These are phyloP conservation scores for Botrytis fragariae DNA, from an alignment of 2,329 filamentous ascomycete species.

Conservation along the genomic window DNA sequence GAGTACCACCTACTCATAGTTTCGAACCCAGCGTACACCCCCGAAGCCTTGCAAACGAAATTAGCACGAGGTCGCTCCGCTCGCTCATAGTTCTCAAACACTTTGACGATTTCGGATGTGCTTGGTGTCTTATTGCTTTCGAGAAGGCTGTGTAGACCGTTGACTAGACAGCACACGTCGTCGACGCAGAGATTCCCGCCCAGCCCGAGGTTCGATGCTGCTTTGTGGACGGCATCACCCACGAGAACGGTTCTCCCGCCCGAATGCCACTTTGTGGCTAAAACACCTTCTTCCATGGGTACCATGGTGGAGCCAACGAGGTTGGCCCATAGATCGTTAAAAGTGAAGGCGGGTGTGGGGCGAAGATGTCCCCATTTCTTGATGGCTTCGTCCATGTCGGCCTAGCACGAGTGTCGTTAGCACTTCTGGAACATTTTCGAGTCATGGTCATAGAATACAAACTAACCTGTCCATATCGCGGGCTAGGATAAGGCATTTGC, in stretches of 20 bases:
- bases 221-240: conserved; percentile 12
- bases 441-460: background rate
- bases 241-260: conserved; percentile 11
- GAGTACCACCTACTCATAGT: conserved; percentile 14
- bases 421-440: background rate
- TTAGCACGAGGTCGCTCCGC: conserved; percentile 9
- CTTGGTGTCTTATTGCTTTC: conserved; percentile 1
- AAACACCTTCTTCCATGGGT: conserved; percentile 7
- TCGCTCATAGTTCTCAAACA: conserved; percentile 14
- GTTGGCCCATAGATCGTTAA: conserved; percentile 4
- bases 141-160: conserved; percentile 6
- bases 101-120: conserved; percentile 5
- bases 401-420: background rate
- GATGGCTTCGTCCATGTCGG: conserved; percentile 9
- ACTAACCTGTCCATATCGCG: conserved; percentile 14
- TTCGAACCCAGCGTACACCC: conserved; percentile 10
- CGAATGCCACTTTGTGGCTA: conserved; percentile 12
- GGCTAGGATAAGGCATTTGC: background rate
- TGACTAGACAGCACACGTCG: conserved; percentile 11
- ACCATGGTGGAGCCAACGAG: background rate
- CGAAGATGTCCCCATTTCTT: conserved; percentile 12
- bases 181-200: conserved; percentile 12
- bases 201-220: conserved; percentile 7
- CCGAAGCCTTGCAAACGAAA: conserved; percentile 8
- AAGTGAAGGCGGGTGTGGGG: background rate